A percentile compares a stretch with the other conserved stretches of the same genome.
Conservation (phyloP, 768 basidiomycete species). For the Kwoniella newhampshirensis region DNA sequence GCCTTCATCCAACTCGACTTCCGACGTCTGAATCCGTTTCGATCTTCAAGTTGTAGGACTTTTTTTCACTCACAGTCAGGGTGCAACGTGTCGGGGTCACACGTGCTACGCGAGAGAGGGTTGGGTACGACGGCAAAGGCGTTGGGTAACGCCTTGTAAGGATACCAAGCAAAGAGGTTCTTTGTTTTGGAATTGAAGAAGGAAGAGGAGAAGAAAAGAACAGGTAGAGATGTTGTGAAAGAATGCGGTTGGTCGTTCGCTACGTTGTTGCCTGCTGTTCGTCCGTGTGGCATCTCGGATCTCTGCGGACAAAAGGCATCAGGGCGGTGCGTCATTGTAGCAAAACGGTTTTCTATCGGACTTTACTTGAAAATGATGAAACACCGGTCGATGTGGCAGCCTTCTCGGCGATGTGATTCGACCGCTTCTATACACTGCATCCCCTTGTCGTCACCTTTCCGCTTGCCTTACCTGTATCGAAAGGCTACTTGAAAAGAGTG, state of each 20-base stretch:
- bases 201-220: conserved; percentile 2
- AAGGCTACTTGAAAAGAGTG: no score
- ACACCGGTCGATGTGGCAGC: no score
- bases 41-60: neutral
- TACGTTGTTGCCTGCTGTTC: no score
- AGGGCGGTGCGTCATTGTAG: no score
- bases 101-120: conserved; percentile 41
- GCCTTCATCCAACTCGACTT: neutral
- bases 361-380: no score
- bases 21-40: neutral
- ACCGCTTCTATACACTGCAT: no score
- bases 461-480: no score
- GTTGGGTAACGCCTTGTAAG: conserved; percentile 14
- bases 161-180: conserved; percentile 11
- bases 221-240: neutral
- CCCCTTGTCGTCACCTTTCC: no score
- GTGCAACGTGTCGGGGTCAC: conserved; percentile 33
- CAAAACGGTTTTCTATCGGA: no score
- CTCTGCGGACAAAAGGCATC: no score
- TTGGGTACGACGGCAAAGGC: conserved; percentile 38
- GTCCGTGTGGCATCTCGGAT: no score
- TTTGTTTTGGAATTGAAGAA: conserved; percentile 13
- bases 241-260: neutral
- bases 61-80: conserved; percentile 36
- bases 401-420: no score